These are phyloP conservation scores for Pythium aristosporum DNA, from an alignment of 352 stramenopile species.

Conservation along the genomic window DNA sequence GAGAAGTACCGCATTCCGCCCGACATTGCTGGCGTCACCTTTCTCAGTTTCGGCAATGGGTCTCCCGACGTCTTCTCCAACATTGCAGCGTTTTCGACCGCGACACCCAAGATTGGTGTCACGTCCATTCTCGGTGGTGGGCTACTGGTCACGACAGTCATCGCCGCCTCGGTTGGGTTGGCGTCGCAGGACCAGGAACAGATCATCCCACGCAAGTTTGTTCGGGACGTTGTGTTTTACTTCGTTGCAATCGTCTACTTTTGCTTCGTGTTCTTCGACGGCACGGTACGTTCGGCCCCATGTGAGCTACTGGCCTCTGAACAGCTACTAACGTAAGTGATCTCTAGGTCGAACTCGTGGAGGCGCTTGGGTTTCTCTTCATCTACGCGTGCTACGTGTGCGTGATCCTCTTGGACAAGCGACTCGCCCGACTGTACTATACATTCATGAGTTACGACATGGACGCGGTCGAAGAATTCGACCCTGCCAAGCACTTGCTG, in stretches of 20 bases:
- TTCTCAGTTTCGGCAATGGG: conserved; percentile 97
- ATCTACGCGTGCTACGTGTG: conserved; percentile 69
- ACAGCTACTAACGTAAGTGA: no score
- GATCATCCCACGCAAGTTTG: conserved; percentile 71
- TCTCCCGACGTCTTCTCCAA: conserved; percentile 95
- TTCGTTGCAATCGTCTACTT: conserved; percentile 67
- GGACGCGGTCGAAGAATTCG: conserved; percentile 38
- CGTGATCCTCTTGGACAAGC: conserved; percentile 59
- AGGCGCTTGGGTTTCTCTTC: conserved; percentile 68
- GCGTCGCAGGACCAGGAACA: conserved; percentile 70
- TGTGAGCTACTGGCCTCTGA: neutral
- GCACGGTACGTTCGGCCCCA: conserved; percentile 25
- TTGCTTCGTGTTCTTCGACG: conserved; percentile 70
- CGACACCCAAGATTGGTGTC: conserved; percentile 67
- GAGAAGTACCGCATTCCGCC: conserved; percentile 71
- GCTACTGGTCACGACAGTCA: conserved; percentile 94
- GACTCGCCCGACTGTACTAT: conserved; percentile 30
- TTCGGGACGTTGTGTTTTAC: conserved; percentile 79
- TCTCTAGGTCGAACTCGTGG: conserved; percentile 45
- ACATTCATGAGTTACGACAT: conserved; percentile 20
- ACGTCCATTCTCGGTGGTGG: conserved; percentile 88
- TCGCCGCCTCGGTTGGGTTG: conserved; percentile 60
- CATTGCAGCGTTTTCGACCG: conserved; percentile 81
- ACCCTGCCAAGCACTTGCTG: conserved; percentile 17
- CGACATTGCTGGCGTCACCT: conserved; percentile 95